Conservation (phyloP, 176 grass and related monocot species). For the Pontederia paniculata region DNA sequence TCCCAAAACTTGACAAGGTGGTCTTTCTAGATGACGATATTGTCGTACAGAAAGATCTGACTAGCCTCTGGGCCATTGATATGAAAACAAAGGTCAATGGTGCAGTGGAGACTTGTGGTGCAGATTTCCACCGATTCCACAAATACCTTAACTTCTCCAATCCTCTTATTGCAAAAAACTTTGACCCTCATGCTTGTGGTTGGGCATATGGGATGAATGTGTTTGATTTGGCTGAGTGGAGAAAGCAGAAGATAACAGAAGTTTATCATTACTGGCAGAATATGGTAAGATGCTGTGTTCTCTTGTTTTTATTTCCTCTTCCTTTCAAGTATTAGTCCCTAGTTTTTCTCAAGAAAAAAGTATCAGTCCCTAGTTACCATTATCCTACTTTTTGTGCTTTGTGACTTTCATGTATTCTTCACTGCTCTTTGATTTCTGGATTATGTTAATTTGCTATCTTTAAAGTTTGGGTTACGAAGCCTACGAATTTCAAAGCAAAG, state of each 20-base stretch:
- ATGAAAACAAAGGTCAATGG: slow-evolving; percentile 77
- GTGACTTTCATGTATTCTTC: too few species aligned
- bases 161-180: slow-evolving; percentile 64
- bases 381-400: too few species aligned
- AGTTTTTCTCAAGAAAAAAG: too few species aligned
- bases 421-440: too few species aligned
- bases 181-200: slow-evolving; percentile 53
- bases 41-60: slow-evolving; percentile 74
- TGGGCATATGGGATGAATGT: slow-evolving; percentile 98
- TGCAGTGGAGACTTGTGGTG: slow-evolving; percentile 75
- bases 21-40: slow-evolving; percentile 87
- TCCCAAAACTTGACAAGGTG: slow-evolving; percentile 69
- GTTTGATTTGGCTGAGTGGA: slow-evolving; percentile 85
- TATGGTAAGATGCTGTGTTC: slow-evolving; percentile 36
- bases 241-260: slow-evolving; percentile 56
- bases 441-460: too few species aligned
- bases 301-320: slow-evolving; percentile 5
- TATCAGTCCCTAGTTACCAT: too few species aligned
- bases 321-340: too few species aligned
- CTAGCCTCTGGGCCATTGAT: slow-evolving; percentile 67
- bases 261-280: slow-evolving; percentile 72
- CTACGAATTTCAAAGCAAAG: too few species aligned
- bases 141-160: slow-evolving; percentile 89
- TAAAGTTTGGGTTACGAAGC: too few species aligned
- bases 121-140: slow-evolving; percentile 67